Conservation (phyloP, 2,329 filamentous ascomycete species). For the Calonectria crousiana region DNA sequence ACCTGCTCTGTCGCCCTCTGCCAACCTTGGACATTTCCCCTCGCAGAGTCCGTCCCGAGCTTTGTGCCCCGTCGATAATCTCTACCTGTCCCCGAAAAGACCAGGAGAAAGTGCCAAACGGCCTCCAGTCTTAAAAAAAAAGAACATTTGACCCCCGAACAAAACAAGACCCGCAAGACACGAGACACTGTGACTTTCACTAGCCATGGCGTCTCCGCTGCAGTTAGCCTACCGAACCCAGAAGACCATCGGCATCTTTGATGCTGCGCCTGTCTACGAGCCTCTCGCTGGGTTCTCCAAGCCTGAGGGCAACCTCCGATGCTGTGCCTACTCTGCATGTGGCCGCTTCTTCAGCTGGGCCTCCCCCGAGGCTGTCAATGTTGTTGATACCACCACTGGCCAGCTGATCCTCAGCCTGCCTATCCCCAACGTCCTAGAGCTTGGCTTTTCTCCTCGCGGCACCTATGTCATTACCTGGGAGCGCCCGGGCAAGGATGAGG, state of each 20-base stretch:
- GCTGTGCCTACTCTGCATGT: constrained; percentile 94
- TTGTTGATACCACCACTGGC: constrained; percentile 85
- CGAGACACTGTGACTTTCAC: constrained; percentile 81
- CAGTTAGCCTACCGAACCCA: constrained; percentile 98
- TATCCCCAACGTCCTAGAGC: constrained; percentile 88
- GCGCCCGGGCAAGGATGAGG: constrained; percentile 90
- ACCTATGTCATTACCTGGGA: constrained; percentile 98
- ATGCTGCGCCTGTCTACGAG: constrained; percentile 91
- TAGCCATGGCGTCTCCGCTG: constrained; percentile 93
- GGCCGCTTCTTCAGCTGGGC: constrained; percentile 98
- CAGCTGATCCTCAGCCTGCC: constrained; percentile 80
- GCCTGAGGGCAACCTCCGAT: constrained; percentile 94
- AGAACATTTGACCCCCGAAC: constrained; percentile 46
- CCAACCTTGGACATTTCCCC: not conserved
- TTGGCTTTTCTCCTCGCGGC: constrained; percentile 92
- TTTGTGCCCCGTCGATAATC: constrained; percentile 15
- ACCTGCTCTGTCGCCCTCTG: constrained; percentile 2
- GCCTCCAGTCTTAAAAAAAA: constrained; percentile 33
- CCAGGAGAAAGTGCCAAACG: constrained; percentile 30
- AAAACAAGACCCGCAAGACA: constrained; percentile 43
- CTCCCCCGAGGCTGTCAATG: constrained; percentile 85
- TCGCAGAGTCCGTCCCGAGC: constrained; percentile 5
- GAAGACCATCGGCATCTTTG: constrained; percentile 94
- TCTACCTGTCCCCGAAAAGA: constrained; percentile 30
- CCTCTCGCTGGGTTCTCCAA: constrained; percentile 84